These are phyloP conservation scores for Calonectria pseudoturangicola DNA, from an alignment of 2,329 filamentous ascomycete species.

Conservation along the genomic window DNA sequence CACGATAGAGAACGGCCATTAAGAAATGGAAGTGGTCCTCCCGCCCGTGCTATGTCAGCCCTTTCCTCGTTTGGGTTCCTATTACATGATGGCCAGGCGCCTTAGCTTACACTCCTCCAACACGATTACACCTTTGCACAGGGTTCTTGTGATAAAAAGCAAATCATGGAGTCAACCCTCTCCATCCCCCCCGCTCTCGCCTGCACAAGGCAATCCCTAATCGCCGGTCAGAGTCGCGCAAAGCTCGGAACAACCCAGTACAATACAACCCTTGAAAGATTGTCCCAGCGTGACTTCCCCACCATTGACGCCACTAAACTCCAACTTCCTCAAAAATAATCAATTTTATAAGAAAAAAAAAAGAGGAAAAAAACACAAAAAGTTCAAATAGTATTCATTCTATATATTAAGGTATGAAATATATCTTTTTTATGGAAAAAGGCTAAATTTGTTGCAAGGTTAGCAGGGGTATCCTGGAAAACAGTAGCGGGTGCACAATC, in stretches of 20 bases:
- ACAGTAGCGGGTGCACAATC: too few species aligned
- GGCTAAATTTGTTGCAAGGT: too few species aligned
- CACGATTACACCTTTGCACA: background rate
- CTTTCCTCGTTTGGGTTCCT: constrained; percentile 6
- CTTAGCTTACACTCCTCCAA: background rate
- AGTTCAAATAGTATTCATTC: too few species aligned
- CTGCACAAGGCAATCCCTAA: background rate
- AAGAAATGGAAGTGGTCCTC: background rate
- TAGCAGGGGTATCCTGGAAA: too few species aligned
- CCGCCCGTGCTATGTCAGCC: background rate
- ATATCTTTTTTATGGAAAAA: too few species aligned
- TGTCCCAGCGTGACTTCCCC: too few species aligned
- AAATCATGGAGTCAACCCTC: background rate
- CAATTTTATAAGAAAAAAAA: too few species aligned
- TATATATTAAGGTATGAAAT: too few species aligned
- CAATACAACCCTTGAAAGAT: too few species aligned
- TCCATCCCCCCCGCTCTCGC: background rate
- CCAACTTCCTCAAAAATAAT: too few species aligned
- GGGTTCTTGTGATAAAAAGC: background rate
- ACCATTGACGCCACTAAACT: too few species aligned
- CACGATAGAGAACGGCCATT: background rate
- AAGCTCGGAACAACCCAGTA: constrained; percentile 34
- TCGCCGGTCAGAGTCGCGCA: constrained; percentile 2
- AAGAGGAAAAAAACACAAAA: too few species aligned
- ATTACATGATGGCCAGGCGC: constrained; percentile 14